phyloP scores from a whole-genome alignment of 2,329 filamentous ascomycete genomes.

The Drechslera avenae region DNA sequence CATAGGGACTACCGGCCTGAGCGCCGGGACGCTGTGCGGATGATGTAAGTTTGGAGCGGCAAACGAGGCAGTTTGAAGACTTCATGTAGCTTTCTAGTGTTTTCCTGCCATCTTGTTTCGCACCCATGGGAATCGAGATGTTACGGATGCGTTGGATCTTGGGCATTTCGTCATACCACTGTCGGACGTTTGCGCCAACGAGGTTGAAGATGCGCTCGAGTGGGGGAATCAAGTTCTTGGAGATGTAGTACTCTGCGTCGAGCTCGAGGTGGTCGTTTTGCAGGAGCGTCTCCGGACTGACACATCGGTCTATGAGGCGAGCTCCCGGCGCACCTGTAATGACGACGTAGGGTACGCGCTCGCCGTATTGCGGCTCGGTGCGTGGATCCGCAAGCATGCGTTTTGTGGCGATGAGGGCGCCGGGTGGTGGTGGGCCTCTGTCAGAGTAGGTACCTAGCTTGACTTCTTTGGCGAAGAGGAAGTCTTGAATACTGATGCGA shows the following conservation, averaged over 20 bases:
- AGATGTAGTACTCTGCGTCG: constrained; percentile 96
- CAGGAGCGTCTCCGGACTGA: constrained; percentile 83
- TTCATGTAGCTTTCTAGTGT: constrained; percentile 96
- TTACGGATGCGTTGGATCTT: constrained; percentile 78
- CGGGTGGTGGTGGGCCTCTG: constrained; percentile 78
- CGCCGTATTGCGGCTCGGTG: constrained; percentile 90
- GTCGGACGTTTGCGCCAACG: constrained; percentile 85
- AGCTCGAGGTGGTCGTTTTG: constrained; percentile 77
- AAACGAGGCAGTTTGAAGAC: constrained; percentile 78
- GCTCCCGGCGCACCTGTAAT: constrained; percentile 86
- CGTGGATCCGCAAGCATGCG: constrained; percentile 86
- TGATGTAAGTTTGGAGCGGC: constrained; percentile 62
- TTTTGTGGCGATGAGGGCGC: constrained; percentile 84
- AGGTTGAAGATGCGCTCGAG: constrained; percentile 96
- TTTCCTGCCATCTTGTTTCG: constrained; percentile 48
- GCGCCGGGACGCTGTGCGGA: constrained; percentile 14
- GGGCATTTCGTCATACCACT: constrained; percentile 97
- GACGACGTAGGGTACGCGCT: constrained; percentile 93
- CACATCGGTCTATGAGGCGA: constrained; percentile 84
- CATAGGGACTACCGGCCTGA: constrained; percentile 24
- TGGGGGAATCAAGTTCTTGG: constrained; percentile 92
- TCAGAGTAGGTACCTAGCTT: constrained; percentile 87
- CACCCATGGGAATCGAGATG: constrained; percentile 49
- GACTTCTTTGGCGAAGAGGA: constrained; percentile 93
- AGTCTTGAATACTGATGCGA: constrained; percentile 87